Evolutionary conservation across 768 basidiomycete species (phyloP), one percentile per base, ranked within the genome.

Genomic region (Dentipellis sp.): DNA sequence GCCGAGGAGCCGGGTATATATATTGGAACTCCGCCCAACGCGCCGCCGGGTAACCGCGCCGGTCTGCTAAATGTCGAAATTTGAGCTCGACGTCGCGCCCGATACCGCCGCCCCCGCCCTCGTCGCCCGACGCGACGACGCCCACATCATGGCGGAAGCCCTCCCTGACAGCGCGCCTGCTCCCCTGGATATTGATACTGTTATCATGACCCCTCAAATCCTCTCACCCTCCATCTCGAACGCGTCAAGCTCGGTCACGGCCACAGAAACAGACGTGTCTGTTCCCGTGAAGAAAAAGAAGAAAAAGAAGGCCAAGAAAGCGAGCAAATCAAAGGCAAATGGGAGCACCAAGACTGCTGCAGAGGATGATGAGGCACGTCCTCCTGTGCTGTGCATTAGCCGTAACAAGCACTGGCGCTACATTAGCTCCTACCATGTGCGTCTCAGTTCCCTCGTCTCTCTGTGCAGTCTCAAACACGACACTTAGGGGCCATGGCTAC

Each of bases 391-490:
- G 3, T 89, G 87, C 67, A 94, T 94, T 63, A 90, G 87, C 71
- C 80, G 92, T 62, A 93, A 94, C 74, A 94, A 94, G 69, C 92
- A 94, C 65, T 93, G 91, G 92, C 82, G 84, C 29, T 93, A 92
- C 65, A 93, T 94, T 71, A 91, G 88, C 70, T 91, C 91, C 21
- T 92, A 89, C 68, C 89, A 91, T 68, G 90, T 91, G 72, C 58
- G 85, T 82, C 49, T 58, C 42, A 46, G 61, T 58, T 45, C 21
- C 56, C 54, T 37, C 56, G 17, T 35, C 40, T 17, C 38, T 36
- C 39, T 29, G 16, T 36, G 29, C 53, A 47, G 17, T 19, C 36
- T 17, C 34, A 34, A 50, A 42, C 46, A 39, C 22, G 54, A 50
- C 55, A 22, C 48, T 35, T 39, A 94, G 91, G 92, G 92, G 12